Base-by-base conservation (phyloP, 2,329 filamentous ascomycete genomes). In the Clonostachys sp. region DNA sequence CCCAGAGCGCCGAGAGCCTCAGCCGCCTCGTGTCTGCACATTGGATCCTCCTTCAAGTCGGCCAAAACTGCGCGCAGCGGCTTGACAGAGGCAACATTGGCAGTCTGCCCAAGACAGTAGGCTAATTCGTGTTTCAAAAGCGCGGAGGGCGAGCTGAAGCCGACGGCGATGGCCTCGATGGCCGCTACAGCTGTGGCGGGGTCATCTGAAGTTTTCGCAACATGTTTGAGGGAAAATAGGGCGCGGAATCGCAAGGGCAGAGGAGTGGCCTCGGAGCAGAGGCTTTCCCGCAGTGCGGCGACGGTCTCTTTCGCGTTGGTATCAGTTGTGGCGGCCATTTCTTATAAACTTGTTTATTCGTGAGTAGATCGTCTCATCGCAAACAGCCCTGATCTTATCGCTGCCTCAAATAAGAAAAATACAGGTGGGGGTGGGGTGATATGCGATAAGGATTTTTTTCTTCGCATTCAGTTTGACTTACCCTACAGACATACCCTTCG, bases 11-110 rank as follows among this genome's bases (percentile, higher is more conserved):
- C 94, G 13, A 99, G 77, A 4, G 94, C 94, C 74, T 99, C 94
- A 4, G 92, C 94, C 14, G 94, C 92, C 73, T 99, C 94, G 60
- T 99, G 94, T 56, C 94, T 80, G 67, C 90, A 95, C 91, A 99
- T 99, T 36, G 87, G 70, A 72, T 97, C 91, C 68, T 97, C 90
- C n/a, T 81, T 63, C 53, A 83, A 71, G 66, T 97, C 81, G 55
- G 87, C 79, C 48, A 97, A 74, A 13, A 95, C 89, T 12, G 75
- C 69, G 49, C 84, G 80, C 55, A 99, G 74, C 52, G 83, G 86
- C 10, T 84, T 78, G 10, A 91, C 80, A 1, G 91, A 87, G 42
- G 84, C 84, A 45, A 77, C 68, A 62, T 96, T 90, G 49, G 84
- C 84, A 2, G 89, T 92, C 71, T 99, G 94, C 8, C 94, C 94